Evolutionary conservation across 352 stramenopile species (phyloP), one percentile per base, ranked within the genome.

Genomic region (Phytophthora colocasiae): DNA sequence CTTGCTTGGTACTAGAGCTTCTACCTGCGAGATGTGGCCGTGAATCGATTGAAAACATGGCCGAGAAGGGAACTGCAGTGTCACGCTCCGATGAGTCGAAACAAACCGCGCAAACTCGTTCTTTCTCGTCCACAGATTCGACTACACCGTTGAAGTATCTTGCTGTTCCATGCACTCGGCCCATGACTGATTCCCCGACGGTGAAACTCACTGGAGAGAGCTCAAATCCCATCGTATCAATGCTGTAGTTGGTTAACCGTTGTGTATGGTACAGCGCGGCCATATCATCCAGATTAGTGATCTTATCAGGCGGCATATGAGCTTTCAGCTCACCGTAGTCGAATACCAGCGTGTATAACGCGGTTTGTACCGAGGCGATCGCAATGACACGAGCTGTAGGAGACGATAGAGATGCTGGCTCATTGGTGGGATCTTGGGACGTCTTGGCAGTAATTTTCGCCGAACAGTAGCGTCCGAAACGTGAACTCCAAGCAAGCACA

Each of bases 201-300:
- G 55, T 59, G 40, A 91, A 93, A 34, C 12, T 66, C 17, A 85
- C 71, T 7, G 75, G 69, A 19, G 69, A 75, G 24, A 93, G 72
- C 70, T 93, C 85, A 58, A 91, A 91, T 6, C 85, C 85, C 56
- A 91, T 89, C 5, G 83, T 81, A 60, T 93, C 83, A 50, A 93
- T 89, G 49, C 77, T 89, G 63, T 87, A 90, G 47, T 93, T 93
- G 2, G 82, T 93, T 39, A 93, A 74, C 17, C 80, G 82, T 52
- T 93, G 82, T 4, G 70, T 80, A 27, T 81, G 79, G 24, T 76
- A 74, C 3, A 93, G 69, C 38, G 83, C 85, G 22, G 81, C 71
- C 8, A 58, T 48, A 50, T 89, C 82, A 44, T 90, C 73, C 48
- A 93, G 60, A 12, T 36, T 62, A 12, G 81, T 75, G 49, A 93